Conservation (phyloP, 768 basidiomycete genomes). For the Boletus subcaerulescens region DNA sequence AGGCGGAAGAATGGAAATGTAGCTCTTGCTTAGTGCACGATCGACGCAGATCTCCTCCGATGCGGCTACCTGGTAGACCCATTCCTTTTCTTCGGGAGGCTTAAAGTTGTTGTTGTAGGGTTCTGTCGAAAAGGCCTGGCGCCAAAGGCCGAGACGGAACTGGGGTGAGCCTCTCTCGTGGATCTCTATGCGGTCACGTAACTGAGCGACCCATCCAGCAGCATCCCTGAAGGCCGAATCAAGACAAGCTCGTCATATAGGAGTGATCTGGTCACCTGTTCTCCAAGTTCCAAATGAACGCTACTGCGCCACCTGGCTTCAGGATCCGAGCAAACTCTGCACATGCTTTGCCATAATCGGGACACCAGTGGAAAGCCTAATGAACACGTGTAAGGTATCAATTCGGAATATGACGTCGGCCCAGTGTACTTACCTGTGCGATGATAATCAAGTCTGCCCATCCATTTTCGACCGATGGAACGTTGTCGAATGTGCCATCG, state of each 20-base stretch:
- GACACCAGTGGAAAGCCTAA: slow-evolving; percentile 94
- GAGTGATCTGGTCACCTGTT: slow-evolving; percentile 47
- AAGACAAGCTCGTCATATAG: background rate
- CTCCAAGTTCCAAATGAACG: slow-evolving; percentile 90
- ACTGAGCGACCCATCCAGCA: slow-evolving; percentile 70
- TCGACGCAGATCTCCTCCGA: slow-evolving; percentile 58
- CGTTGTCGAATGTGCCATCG: slow-evolving; percentile 69
- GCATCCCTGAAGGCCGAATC: slow-evolving; percentile 39
- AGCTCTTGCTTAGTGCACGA: slow-evolving; percentile 81
- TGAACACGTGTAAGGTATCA: slow-evolving; percentile 5
- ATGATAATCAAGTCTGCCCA: slow-evolving; percentile 80
- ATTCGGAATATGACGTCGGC: background rate
- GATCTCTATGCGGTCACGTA: slow-evolving; percentile 66
- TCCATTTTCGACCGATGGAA: slow-evolving; percentile 52
- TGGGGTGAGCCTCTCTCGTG: slow-evolving; percentile 79
- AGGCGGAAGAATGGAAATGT: slow-evolving; percentile 62
- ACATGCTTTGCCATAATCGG: slow-evolving; percentile 68
- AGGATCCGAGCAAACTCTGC: slow-evolving; percentile 78
- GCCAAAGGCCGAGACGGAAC: slow-evolving; percentile 76
- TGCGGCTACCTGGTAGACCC: slow-evolving; percentile 49
- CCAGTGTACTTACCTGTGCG: slow-evolving; percentile 60
- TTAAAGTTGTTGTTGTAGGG: slow-evolving; percentile 62
- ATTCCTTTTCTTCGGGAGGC: slow-evolving; percentile 53
- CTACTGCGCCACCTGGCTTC: slow-evolving; percentile 68
- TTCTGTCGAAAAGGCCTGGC: slow-evolving; percentile 58